Base-by-base conservation (phyloP, 441 rosid genomes). In the Bocquillonia castaneifolia region DNA sequence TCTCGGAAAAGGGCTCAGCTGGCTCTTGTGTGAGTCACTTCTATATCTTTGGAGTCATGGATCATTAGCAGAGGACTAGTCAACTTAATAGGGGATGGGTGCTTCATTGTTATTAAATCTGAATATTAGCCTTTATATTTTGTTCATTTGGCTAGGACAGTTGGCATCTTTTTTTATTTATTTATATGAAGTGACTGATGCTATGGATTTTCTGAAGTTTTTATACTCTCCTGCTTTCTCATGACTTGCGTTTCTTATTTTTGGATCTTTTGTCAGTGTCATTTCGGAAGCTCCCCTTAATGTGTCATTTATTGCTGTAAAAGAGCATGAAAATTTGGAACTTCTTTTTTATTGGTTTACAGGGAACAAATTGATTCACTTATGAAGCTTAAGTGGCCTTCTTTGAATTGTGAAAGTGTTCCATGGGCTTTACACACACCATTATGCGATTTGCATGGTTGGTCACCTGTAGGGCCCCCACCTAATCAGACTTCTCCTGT, bases 331-430 rank as follows among this genome's bases (percentile, higher is more conserved):
- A 81, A 74, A 74, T 74, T 72, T 77, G 81, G 82, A 73, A 72
- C 80, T 76, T 47, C 83, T n/a, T n/a, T n/a, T n/a, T 76, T 67
- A 70, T 77, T 87, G 87, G 81, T 74, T 80, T 83, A 80, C 95
- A 91, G 98, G 95, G 94, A 91, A 74, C 98, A 89, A 87, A 87
- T 93, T 75, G 90, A 83, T 80, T 80, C 88, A 71, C 93, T 91
- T 75, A 68, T 56, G 81, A 85, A 86, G 90, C 89, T 82, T 66
- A 83, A 84, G 65, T 85, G 94, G 86, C 96, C 98, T 72, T 66
- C 78, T 57, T 74, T 89, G 77, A 79, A 73, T 67, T 80, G 84
- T 81, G 82, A 80, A 81, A 79, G 75, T 15, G 88, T 86, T 76
- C 96, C 98, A 20, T 93, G 97, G 98, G 83, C 86, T 73, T 66